A percentile compares a stretch with the other conserved stretches of the same genome.
Conservation (phyloP, 257 asterid genomes). For the Ligustrum vulgare region DNA sequence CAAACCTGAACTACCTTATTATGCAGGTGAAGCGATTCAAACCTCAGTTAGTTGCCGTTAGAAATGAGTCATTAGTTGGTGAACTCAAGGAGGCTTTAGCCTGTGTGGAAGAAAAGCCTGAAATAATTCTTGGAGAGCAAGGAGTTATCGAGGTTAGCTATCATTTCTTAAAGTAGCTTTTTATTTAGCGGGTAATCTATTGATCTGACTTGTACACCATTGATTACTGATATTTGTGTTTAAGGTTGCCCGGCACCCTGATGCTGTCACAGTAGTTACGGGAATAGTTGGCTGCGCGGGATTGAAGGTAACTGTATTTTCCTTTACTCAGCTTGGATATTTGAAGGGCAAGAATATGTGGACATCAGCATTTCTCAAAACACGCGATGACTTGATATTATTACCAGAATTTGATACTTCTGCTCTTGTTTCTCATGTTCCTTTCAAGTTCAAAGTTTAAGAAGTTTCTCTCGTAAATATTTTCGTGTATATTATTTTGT, state of each 20-base stretch:
- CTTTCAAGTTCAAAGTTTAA: not conserved
- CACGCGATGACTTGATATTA: not conserved
- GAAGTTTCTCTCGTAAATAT: not conserved
- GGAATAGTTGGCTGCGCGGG: conserved; percentile 99
- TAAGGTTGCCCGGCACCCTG: conserved; percentile 97
- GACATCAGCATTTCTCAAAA: not conserved
- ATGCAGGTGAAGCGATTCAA: conserved; percentile 73
- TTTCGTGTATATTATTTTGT: conserved; percentile 1
- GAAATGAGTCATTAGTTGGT: conserved; percentile 60
- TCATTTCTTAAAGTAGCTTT: conserved; percentile 6
- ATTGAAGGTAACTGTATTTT: conserved; percentile 58
- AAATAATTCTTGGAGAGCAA: conserved; percentile 92
- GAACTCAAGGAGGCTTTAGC: conserved; percentile 92
- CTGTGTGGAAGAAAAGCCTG: conserved; percentile 73
- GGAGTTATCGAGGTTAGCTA: conserved; percentile 80
- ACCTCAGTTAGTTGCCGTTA: conserved; percentile 81
- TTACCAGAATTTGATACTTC: not conserved
- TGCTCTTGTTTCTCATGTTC: not conserved
- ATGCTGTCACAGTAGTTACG: conserved; percentile 90
- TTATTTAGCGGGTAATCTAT: not conserved
- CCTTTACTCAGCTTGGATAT: not conserved
- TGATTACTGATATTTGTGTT: conserved; percentile 9
- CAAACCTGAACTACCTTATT: conserved; percentile 10
- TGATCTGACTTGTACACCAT: conserved; percentile 15
- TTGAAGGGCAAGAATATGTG: not conserved